These are phyloP conservation scores for Solidago caesia DNA, from an alignment of 129 eudicot genomes.

Conservation along the genomic window DNA sequence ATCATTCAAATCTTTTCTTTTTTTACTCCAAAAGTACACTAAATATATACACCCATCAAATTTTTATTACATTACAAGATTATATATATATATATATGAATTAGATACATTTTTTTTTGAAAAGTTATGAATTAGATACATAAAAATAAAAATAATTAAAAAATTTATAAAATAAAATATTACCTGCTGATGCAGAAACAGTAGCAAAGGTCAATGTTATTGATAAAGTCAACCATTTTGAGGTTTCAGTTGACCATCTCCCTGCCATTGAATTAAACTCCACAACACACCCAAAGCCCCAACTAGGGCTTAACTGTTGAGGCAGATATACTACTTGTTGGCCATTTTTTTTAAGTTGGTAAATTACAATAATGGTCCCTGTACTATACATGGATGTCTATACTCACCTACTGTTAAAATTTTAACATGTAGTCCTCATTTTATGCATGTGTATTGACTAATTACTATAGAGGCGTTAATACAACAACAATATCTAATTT, in stretches of 20 bases:
- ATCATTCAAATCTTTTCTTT: slow-evolving; percentile 31
- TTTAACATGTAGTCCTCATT: too few relatives aligned
- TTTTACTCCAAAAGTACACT: slow-evolving; percentile 53
- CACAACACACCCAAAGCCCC: neutral
- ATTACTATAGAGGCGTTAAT: too few relatives aligned
- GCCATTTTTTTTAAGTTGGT: too few relatives aligned
- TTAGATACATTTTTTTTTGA: neutral
- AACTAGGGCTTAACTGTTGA: slow-evolving; percentile 10
- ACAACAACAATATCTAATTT: too few relatives aligned
- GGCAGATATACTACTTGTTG: neutral
- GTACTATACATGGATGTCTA: slow-evolving; percentile 10
- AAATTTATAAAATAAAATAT: neutral
- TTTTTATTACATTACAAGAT: too few relatives aligned
- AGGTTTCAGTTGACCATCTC: slow-evolving; percentile 20
- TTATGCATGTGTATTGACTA: too few relatives aligned
- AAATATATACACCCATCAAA: neutral
- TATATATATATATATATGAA: too few relatives aligned
- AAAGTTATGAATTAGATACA: neutral
- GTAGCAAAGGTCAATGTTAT: slow-evolving; percentile 51
- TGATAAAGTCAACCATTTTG: slow-evolving; percentile 53
- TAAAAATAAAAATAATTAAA: neutral
- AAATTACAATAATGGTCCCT: slow-evolving; percentile 13
- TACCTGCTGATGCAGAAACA: slow-evolving; percentile 41
- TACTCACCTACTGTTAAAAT: too few relatives aligned
- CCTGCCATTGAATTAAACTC: slow-evolving; percentile 20